Conservation (phyloP, 139 green algal species). For the Tetraselmis chui region DNA sequence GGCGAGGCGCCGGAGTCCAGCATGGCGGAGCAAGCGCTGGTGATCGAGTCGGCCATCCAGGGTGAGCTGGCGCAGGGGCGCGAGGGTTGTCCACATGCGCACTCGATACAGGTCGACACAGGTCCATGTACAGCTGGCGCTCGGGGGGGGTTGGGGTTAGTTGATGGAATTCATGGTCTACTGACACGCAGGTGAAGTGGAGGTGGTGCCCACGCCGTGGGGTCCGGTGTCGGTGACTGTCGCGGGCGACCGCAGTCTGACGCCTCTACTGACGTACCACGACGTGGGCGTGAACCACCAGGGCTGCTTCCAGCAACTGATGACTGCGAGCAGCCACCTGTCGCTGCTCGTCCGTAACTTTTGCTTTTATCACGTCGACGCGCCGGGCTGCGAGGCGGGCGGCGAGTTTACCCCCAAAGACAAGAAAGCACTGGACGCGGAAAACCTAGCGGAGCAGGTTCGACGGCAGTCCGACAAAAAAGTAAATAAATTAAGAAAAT, state of each 20-base stretch:
- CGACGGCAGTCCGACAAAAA: no score
- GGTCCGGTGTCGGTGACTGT: constrained; percentile 25
- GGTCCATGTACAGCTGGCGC: no score
- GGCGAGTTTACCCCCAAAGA: not conserved
- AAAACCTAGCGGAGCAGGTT: constrained; percentile 14
- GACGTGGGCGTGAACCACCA: constrained; percentile 41
- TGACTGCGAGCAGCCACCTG: constrained; percentile 15
- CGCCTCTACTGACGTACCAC: constrained; percentile 34
- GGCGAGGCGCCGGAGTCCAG: no score
- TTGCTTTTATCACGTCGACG: constrained; percentile 35
- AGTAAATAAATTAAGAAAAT: no score
- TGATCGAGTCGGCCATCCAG: no score
- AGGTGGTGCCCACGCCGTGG: constrained; percentile 10
- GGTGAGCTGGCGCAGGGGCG: no score
- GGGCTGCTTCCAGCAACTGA: constrained; percentile 35
- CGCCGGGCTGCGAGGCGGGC: constrained; percentile 30
- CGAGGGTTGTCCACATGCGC: no score
- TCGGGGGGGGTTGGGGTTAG: no score
- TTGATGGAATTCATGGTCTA: no score
- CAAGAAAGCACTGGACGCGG: constrained; percentile 20
- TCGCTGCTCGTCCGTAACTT: constrained; percentile 33
- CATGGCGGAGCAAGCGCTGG: no score
- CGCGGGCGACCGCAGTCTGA: constrained; percentile 17
- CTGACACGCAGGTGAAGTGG: no score
- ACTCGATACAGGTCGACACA: no score